phyloP scores from a whole-genome alignment of 2,329 filamentous ascomycete genomes.

The Curvularia verruculosa region DNA sequence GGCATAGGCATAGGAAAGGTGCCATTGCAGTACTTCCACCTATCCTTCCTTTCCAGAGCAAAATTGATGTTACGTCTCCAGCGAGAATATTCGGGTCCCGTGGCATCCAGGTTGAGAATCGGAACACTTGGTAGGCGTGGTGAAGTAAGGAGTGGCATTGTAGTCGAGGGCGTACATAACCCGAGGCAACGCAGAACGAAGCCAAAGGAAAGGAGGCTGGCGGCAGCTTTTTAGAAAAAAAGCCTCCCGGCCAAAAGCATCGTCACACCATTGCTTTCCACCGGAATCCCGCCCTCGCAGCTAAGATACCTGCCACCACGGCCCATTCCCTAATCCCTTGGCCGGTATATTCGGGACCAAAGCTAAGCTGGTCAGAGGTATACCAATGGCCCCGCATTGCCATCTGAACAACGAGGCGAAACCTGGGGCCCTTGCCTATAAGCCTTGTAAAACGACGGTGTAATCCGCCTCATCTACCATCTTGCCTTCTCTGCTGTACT shows the following conservation, averaged over 20 bases:
- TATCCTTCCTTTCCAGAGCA: conserved; percentile 39
- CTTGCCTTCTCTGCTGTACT: conserved; percentile 23
- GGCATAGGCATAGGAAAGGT: conserved; percentile 45
- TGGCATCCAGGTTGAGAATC: conserved; percentile 33
- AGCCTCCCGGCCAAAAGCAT: too few relatives aligned
- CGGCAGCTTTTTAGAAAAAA: background rate
- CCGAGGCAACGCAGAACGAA: background rate
- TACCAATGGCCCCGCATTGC: conserved; percentile 25
- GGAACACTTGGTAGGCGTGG: conserved; percentile 40
- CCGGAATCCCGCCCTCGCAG: background rate
- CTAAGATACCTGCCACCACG: background rate
- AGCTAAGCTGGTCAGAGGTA: conserved; percentile 21
- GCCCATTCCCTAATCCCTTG: conserved; percentile 14
- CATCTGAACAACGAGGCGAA: conserved; percentile 13
- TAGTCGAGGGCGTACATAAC: background rate
- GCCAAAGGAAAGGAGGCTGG: background rate
- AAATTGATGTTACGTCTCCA: conserved; percentile 43
- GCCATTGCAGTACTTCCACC: conserved; percentile 45
- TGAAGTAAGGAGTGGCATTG: conserved; percentile 30
- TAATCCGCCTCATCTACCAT: conserved; percentile 2
- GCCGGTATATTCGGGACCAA: conserved; percentile 13
- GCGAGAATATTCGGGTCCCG: conserved; percentile 41
- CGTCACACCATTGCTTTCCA: background rate
- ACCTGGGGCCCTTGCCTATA: conserved; percentile 18
- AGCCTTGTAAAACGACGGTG: conserved; percentile 8